These are phyloP conservation scores for Sicyos baderoa DNA, from an alignment of 306 rosid genomes.

Conservation along the genomic window DNA sequence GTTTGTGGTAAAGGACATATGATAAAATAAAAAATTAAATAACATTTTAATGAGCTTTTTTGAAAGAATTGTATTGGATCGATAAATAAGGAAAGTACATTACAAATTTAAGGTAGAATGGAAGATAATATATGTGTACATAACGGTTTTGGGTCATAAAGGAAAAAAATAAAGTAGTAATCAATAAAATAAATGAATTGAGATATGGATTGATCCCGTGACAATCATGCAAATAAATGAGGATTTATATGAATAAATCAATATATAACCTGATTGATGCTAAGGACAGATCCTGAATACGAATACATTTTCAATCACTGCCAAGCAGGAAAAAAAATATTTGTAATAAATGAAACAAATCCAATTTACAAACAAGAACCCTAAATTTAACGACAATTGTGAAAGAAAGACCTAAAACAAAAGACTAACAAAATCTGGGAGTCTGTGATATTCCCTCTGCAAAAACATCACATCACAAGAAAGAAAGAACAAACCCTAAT, in stretches of 20 bases:
- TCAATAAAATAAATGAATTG: background rate
- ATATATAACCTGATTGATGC: background rate
- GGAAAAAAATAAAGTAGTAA: background rate
- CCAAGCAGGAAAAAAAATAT: background rate
- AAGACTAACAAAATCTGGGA: background rate
- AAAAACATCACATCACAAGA: constrained; percentile 3
- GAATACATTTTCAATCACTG: background rate
- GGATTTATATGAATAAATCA: background rate
- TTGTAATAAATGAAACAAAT: background rate
- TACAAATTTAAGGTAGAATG: background rate
- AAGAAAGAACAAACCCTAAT: background rate
- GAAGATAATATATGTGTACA: background rate
- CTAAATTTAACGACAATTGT: background rate
- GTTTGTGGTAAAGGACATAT: background rate
- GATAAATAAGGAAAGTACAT: background rate
- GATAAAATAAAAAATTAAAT: background rate
- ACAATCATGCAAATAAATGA: constrained; percentile 5
- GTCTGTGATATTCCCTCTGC: constrained; percentile 13
- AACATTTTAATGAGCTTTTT: background rate
- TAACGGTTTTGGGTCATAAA: background rate
- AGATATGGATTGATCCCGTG: background rate
- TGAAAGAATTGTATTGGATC: background rate
- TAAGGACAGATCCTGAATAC: background rate
- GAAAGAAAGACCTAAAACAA: background rate
- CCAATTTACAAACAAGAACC: constrained; percentile 3